Evolutionary conservation across 768 basidiomycete species (phyloP).

Genomic region (Stropharia rugosoannulata): DNA sequence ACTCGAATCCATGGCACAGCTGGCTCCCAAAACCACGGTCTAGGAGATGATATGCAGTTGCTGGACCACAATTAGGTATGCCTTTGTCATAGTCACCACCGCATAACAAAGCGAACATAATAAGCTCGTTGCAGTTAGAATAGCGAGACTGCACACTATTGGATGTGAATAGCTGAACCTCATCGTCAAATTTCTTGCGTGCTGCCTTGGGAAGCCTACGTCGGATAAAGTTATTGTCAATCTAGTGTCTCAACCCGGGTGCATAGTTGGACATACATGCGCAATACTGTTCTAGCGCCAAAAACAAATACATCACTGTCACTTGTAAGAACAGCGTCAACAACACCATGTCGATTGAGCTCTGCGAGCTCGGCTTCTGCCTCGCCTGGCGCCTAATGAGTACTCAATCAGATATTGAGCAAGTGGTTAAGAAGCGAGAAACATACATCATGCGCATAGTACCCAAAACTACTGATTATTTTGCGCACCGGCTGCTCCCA

Average conservation of each 20-base stretch:
- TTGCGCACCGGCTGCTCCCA: no score
- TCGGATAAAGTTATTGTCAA: neutral
- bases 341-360: conserved; percentile 37
- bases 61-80: no score
- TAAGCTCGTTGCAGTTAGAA: neutral
- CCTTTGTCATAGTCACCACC: conserved; percentile 13
- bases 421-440: no score
- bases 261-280: conserved; percentile 29
- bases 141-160: neutral
- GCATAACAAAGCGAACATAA: conserved; percentile 13
- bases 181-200: conserved; percentile 5
- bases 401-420: neutral
- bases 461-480: no score
- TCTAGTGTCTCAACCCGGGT: neutral
- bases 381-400: conserved; percentile 47
- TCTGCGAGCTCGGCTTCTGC: conserved; percentile 54
- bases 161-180: neutral
- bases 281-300: conserved; percentile 38
- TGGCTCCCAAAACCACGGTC: no score
- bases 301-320: conserved; percentile 51
- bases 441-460: no score
- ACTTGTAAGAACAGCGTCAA: conserved; percentile 50
- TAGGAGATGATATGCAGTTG: no score
- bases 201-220: neutral
- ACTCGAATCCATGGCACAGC: no score